Evolutionary conservation across 805 yeast genomes (phyloP), one percentile per base, ranked within the genome.

Genomic region (Yamadazyma scolyti): DNA sequence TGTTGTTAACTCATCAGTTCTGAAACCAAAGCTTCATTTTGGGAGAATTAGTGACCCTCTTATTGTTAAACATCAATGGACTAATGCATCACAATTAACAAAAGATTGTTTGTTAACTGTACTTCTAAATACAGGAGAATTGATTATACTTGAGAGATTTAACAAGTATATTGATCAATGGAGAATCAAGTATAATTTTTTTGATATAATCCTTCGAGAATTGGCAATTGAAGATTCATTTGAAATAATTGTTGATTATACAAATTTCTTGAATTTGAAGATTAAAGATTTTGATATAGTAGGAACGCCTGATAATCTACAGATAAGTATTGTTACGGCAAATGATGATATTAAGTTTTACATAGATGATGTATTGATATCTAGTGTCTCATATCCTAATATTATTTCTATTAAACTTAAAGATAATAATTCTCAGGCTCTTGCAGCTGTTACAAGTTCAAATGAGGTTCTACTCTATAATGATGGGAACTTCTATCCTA

Each of bases 91-190:
- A 19, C 37, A 42, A 1, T 28, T 39, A n/a, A 42, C 53, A 3
- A 48, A 55, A 23, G 56, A 56, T 26, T 48, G 58, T 28, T 42
- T 38, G 24, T 42, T 65, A 24, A 68, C 60, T 0, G 58, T 61
- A 1, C 39, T 65, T 17, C 52, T 54, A 30, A 64, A 58, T 33
- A 52, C 69, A 1, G 65, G 66, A 0, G 72, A 65, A 31, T 43
- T 64, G 9, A 30, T 64, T 21, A 34, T 64, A 4, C 39, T 64
- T 12, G 47, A 49, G 24, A 42, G 68, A 28, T 44, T 48, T 6
- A 42, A 50, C n/a, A 34, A 42, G 9, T 49, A 44, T 17, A 30
- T 43, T 4, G 50, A 44, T 21, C 47, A 49, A 23, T 63, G 55
- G 28, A 19, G 30, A 9, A 50, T 58, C 3, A 44, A 42, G 24